Conservation (phyloP, 2,329 filamentous ascomycete species). For the Talaromyces sp. region DNA sequence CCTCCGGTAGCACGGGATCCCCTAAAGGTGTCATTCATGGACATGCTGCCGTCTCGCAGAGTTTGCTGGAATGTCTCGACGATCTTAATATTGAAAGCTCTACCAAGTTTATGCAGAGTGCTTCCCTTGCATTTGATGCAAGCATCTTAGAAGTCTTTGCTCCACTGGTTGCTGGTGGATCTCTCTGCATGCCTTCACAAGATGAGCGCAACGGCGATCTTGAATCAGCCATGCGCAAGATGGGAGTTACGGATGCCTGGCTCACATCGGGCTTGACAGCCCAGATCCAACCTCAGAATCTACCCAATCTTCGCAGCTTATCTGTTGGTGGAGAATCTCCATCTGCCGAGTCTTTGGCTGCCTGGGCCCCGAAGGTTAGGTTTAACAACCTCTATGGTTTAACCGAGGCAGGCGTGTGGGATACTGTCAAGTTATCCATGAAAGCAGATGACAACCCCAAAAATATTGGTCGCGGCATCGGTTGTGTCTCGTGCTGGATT, state of each 20-base stretch:
- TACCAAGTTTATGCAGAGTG: slow-evolving; percentile 45
- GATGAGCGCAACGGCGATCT: slow-evolving; percentile 18
- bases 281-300: slow-evolving; percentile 4
- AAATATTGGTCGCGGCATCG: slow-evolving; percentile 6
- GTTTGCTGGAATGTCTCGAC: slow-evolving; percentile 47
- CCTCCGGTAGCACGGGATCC: slow-evolving; percentile 47
- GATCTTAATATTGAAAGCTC: not conserved
- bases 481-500: slow-evolving; percentile 6
- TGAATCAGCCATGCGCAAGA: not conserved
- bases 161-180: slow-evolving; percentile 55
- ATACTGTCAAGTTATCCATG: not conserved
- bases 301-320: not conserved
- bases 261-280: not conserved
- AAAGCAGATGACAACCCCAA: not conserved
- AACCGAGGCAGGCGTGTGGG: slow-evolving; percentile 8
- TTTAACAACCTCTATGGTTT: slow-evolving; percentile 1
- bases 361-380: not conserved
- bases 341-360: not conserved
- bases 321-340: slow-evolving; percentile 1
- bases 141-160: slow-evolving; percentile 53
- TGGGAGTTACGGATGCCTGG: slow-evolving; percentile 4
- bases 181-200: slow-evolving; percentile 53
- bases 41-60: slow-evolving; percentile 11
- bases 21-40: slow-evolving; percentile 45
- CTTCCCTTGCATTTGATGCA: slow-evolving; percentile 53